A percentile compares a stretch with the other conserved stretches of the same genome.
Evolutionary conservation across 2,329 filamentous ascomycete genomes (phyloP).

Genomic region (Diaporthe australafricana): DNA sequence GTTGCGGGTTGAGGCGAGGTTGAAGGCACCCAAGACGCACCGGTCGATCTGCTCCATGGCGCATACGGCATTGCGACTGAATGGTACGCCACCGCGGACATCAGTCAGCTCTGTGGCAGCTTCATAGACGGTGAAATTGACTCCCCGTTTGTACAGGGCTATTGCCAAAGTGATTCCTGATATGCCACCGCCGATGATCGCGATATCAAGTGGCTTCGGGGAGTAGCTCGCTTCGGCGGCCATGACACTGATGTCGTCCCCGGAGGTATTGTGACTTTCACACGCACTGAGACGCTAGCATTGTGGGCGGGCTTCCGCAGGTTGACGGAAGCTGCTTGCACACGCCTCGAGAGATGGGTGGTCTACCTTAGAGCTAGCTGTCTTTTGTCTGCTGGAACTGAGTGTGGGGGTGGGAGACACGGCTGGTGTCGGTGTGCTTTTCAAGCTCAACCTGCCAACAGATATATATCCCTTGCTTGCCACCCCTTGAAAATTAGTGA

Average conservation of each 20-base stretch:
- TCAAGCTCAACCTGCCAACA: not conserved
- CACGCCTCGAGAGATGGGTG: not conserved
- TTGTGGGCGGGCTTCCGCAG: not conserved
- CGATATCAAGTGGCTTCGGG: conserved; percentile 46
- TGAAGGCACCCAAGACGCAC: conserved; percentile 43
- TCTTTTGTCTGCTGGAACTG: not conserved
- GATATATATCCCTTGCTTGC: not conserved
- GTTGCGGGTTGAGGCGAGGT: conserved; percentile 44
- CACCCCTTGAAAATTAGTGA: conserved; percentile 6
- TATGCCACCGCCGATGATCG: conserved; percentile 55
- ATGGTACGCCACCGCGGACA: conserved; percentile 52
- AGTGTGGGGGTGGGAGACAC: not conserved
- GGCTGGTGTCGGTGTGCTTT: not conserved
- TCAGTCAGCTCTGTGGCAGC: conserved; percentile 48
- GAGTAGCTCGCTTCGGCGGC: not conserved
- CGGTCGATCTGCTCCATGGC: conserved; percentile 47
- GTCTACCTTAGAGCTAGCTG: too few species aligned
- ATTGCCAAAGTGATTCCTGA: conserved; percentile 52
- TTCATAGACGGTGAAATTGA: conserved; percentile 51
- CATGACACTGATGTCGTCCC: not conserved
- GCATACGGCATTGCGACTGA: conserved; percentile 49
- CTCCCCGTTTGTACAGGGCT: conserved; percentile 44
- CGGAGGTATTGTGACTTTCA: not conserved
- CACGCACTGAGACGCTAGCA: not conserved
- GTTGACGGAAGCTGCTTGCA: not conserved